Evolutionary conservation across 441 rosid species (phyloP).

Genomic region (Croton setiger): DNA sequence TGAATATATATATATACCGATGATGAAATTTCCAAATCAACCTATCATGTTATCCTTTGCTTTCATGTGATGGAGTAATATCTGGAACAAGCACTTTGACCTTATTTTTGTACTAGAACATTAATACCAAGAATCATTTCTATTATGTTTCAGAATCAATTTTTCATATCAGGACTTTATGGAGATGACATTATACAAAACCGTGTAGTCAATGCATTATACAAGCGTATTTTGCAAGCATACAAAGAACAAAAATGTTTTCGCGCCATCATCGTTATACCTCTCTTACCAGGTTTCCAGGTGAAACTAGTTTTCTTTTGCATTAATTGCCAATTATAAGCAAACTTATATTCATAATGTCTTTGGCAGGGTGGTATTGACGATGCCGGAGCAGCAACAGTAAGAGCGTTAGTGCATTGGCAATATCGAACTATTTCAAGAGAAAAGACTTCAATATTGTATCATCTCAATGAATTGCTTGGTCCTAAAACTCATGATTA

Average conservation of each 20-base stretch:
- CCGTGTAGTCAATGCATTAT: constrained; percentile 84
- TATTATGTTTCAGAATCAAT: constrained; percentile 77
- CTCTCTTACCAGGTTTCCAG: constrained; percentile 98
- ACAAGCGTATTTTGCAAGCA: constrained; percentile 77
- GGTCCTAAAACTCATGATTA: constrained; percentile 73
- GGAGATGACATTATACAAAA: constrained; percentile 85
- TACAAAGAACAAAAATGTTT: constrained; percentile 75
- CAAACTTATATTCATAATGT: constrained; percentile 11
- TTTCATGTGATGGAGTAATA: not conserved
- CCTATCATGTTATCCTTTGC: not conserved
- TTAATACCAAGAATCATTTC: constrained; percentile 19
- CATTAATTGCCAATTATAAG: constrained; percentile 12
- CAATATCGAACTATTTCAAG: constrained; percentile 94
- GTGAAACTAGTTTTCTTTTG: constrained; percentile 29
- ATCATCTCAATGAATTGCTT: constrained; percentile 59
- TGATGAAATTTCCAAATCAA: not conserved
- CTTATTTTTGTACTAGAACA: too few relatives aligned
- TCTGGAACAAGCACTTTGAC: not conserved
- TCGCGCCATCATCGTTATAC: constrained; percentile 85
- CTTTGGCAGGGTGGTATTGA: constrained; percentile 85
- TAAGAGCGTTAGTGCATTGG: constrained; percentile 99
- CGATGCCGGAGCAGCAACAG: constrained; percentile 96
- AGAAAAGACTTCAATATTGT: constrained; percentile 79
- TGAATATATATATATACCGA: not conserved
- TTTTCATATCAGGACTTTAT: constrained; percentile 97